phyloP scores from a whole-genome alignment of 1,139 yeast species.

The Starmera stellimalicola region DNA sequence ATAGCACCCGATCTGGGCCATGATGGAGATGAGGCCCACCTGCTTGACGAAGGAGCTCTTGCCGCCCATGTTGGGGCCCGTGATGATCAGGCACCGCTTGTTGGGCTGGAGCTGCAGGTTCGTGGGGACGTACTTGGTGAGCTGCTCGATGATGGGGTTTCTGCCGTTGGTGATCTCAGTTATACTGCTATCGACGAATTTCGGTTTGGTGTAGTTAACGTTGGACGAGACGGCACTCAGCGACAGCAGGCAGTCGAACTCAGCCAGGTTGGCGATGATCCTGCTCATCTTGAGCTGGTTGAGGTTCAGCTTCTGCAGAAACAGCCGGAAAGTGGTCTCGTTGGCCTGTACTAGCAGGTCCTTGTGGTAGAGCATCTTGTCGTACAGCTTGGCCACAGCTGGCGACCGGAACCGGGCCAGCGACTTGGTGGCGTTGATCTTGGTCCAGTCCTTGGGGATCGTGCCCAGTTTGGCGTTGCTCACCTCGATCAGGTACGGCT shows the following conservation, averaged over 20 bases:
- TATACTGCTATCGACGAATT: slow-evolving; percentile 33
- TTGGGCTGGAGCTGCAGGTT: slow-evolving; percentile 43
- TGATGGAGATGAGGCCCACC: slow-evolving; percentile 32
- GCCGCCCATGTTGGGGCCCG: slow-evolving; percentile 56
- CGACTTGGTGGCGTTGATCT: slow-evolving; percentile 61
- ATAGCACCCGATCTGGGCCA: slow-evolving; percentile 43
- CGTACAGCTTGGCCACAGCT: slow-evolving; percentile 37
- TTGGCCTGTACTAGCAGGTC: slow-evolving; percentile 50
- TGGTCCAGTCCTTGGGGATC: slow-evolving; percentile 68
- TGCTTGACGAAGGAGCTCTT: slow-evolving; percentile 42
- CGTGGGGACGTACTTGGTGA: slow-evolving; percentile 58
- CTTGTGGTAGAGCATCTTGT: slow-evolving; percentile 48
- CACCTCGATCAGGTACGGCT: slow-evolving; percentile 68
- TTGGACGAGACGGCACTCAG: slow-evolving; percentile 52
- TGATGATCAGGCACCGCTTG: slow-evolving; percentile 47
- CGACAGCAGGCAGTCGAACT: slow-evolving; percentile 68
- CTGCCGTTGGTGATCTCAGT: slow-evolving; percentile 52
- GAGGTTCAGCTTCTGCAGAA: slow-evolving; percentile 35
- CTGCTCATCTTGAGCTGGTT: slow-evolving; percentile 42
- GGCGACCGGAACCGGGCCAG: slow-evolving; percentile 73
- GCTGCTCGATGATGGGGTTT: slow-evolving; percentile 71
- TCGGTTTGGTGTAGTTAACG: slow-evolving; percentile 47
- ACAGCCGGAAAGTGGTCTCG: slow-evolving; percentile 45
- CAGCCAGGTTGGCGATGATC: slow-evolving; percentile 44
- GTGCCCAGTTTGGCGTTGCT: slow-evolving; percentile 40